Evolutionary conservation across 2,329 filamentous ascomycete species (phyloP).

Genomic region (Nakataea oryzae): DNA sequence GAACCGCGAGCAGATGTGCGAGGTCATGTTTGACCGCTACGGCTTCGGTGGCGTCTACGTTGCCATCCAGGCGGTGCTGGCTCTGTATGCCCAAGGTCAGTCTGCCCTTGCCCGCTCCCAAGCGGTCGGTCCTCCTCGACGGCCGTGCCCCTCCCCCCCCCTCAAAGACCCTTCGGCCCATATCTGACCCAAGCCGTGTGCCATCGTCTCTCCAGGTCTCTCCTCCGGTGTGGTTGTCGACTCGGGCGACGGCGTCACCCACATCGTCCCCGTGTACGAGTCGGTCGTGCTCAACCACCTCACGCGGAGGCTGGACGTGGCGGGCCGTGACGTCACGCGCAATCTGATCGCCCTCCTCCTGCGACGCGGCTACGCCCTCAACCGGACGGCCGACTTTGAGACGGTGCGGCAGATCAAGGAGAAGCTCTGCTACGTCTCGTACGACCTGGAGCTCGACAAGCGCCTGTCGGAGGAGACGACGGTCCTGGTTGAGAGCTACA

Average conservation of each 20-base stretch:
- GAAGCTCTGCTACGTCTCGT: constrained; percentile 98
- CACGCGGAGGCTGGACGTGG: constrained; percentile 86
- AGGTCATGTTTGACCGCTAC: constrained; percentile 99
- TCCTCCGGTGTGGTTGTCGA: constrained; percentile 96
- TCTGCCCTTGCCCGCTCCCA: not conserved
- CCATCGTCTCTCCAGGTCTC: constrained; percentile 56
- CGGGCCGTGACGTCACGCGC: constrained; percentile 93
- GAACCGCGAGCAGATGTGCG: constrained; percentile 96
- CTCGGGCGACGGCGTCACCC: constrained; percentile 94
- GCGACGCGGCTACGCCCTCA: constrained; percentile 89
- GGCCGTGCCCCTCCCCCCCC: not conserved
- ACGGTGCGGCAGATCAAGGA: constrained; percentile 99
- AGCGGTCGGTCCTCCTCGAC: not conserved
- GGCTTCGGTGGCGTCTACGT: constrained; percentile 95
- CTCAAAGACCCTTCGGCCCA: not conserved
- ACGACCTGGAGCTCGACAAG: constrained; percentile 94
- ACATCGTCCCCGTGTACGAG: constrained; percentile 98
- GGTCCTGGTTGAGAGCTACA: constrained; percentile 94
- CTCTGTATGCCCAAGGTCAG: constrained; percentile 85
- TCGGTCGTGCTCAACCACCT: constrained; percentile 96
- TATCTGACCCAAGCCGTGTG: constrained; percentile 1
- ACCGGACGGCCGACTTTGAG: constrained; percentile 97
- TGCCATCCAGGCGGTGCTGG: constrained; percentile 92
- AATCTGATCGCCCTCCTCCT: constrained; percentile 93
- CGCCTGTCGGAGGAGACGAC: constrained; percentile 94